These are phyloP conservation scores for Nidularia pulvinata DNA, from an alignment of 768 basidiomycete genomes.

Conservation along the genomic window DNA sequence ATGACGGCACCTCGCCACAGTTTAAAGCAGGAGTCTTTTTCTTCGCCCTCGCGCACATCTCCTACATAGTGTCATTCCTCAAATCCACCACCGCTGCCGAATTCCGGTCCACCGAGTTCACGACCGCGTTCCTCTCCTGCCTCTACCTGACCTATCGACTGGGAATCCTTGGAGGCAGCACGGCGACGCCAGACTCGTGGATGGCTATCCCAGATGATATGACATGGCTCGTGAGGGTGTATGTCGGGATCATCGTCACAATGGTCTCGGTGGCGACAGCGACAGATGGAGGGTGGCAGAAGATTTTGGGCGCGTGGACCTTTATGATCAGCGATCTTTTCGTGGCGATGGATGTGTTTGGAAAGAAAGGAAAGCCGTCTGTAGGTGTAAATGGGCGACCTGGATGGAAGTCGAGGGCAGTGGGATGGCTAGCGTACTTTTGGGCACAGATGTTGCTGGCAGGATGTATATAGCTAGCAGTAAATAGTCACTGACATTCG, in stretches of 20 bases:
- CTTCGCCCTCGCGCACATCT: constrained; percentile 16
- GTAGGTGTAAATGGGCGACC: constrained; percentile 1
- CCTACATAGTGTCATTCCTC: constrained; percentile 12
- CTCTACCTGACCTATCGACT: constrained; percentile 10
- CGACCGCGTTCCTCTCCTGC: constrained; percentile 8
- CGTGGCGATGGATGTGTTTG: constrained; percentile 16
- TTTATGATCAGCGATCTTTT: constrained; percentile 22
- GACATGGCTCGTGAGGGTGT: constrained; percentile 9
- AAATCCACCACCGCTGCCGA: neutral
- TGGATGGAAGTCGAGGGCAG: constrained; percentile 15
- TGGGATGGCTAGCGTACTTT: constrained; percentile 20
- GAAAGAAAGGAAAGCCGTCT: constrained; percentile 4
- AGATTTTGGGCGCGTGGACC: constrained; percentile 14
- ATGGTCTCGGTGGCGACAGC: constrained; percentile 22
- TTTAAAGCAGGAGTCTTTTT: constrained; percentile 17
- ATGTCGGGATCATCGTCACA: constrained; percentile 14
- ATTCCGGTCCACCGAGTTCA: constrained; percentile 10
- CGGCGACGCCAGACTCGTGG: constrained; percentile 5
- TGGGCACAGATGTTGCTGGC: constrained; percentile 18
- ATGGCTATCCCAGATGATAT: constrained; percentile 13
- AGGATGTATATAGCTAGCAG: constrained; percentile 13
- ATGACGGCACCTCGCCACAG: constrained; percentile 10
- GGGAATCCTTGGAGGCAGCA: constrained; percentile 13
- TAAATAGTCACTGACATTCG: no score
- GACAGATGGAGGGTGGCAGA: constrained; percentile 16